Evolutionary conservation across 768 basidiomycete species (phyloP), one percentile per base, ranked within the genome.

Genomic region (Panus rudis): DNA sequence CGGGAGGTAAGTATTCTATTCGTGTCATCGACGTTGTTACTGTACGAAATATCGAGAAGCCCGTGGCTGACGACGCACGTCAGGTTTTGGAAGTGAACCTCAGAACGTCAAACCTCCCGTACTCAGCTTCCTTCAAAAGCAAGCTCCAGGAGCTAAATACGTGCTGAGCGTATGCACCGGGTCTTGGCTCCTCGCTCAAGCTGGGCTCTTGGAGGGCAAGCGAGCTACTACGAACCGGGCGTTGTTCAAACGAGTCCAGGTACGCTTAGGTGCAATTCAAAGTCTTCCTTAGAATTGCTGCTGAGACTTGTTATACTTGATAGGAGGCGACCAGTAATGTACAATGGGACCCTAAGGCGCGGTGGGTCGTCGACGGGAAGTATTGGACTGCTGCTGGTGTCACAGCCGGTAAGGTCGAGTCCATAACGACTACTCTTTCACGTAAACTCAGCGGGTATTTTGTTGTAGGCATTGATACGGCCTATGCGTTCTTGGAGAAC

Each of bases 361-460:
- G 68, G 1, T 68, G 62, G 61, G 64, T 67, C 13, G 55, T 58
- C 7, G 67, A 69, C 45, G 65, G 62, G 22, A 64, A 64, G 27
- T 56, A 65, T 28, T 69, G 68, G 68, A 67, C 65, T 0, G 57
- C 55, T 24, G 66, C 67, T 16, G 67, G 68, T 23, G 56, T 68
- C 23, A 54, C 64, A 4, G 66, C 68, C 16, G 49, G 48, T 49
- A 21, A 3, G 48, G 38, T 19, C 31, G 7, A 11, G 14, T 45
- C 43, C 13, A 11, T 11, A 27, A 5, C 22, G 16, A 35, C 16
- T 26, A 16, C 21, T 13, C 16, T n/a, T 17, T 11, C 33, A 17
- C 13, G 27, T 11, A n/a, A 27, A 1, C 4, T 23, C 7, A 25
- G 11, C 33, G 14, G n/a, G 17, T 26, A 19, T n/a, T 19, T 6